A percentile compares a stretch with the other conserved stretches of the same genome.
Evolutionary conservation across 495 filamentous ascomycete genomes (phyloP).

Genomic region (Astrothelium subdiscretum): DNA sequence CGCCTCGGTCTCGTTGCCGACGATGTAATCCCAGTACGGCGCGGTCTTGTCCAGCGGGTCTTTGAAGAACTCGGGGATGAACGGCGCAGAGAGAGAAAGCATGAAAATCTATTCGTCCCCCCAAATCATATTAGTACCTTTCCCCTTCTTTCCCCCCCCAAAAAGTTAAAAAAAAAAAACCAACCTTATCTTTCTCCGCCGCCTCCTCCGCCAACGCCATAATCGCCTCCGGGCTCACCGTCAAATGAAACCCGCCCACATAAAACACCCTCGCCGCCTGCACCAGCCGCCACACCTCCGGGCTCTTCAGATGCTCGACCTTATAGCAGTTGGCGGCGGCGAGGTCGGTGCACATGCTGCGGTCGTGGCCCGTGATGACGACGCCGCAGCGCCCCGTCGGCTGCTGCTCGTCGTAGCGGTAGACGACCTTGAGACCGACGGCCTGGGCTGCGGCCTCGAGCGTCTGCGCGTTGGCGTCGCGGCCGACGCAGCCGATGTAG

Average conservation of each 20-base stretch:
- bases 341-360: slow-evolving; percentile 89
- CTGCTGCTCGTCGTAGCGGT: slow-evolving; percentile 69
- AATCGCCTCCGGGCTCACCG: slow-evolving; percentile 82
- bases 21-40: slow-evolving; percentile 89
- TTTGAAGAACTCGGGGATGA: slow-evolving; percentile 97
- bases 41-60: slow-evolving; percentile 74
- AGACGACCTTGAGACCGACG: slow-evolving; percentile 82
- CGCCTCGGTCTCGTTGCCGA: slow-evolving; percentile 96
- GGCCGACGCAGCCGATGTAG: slow-evolving; percentile 86
- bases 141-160: no score
- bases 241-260: slow-evolving; percentile 82
- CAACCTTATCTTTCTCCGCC: slow-evolving; percentile 75
- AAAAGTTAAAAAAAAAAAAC: no score
- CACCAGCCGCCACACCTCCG: slow-evolving; percentile 80
- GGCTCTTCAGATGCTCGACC: slow-evolving; percentile 81
- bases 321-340: slow-evolving; percentile 95
- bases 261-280: slow-evolving; percentile 83
- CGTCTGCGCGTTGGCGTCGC: slow-evolving; percentile 81
- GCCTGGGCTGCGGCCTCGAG: slow-evolving; percentile 68
- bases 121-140: no score
- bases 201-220: slow-evolving; percentile 83
- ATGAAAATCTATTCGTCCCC: slow-evolving; percentile 51
- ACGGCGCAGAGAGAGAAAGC: slow-evolving; percentile 83
- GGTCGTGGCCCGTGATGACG: slow-evolving; percentile 89
- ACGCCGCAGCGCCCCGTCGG: slow-evolving; percentile 92